Conservation (phyloP, 208 protist genomes). For the Leishmania lainsoni region DNA sequence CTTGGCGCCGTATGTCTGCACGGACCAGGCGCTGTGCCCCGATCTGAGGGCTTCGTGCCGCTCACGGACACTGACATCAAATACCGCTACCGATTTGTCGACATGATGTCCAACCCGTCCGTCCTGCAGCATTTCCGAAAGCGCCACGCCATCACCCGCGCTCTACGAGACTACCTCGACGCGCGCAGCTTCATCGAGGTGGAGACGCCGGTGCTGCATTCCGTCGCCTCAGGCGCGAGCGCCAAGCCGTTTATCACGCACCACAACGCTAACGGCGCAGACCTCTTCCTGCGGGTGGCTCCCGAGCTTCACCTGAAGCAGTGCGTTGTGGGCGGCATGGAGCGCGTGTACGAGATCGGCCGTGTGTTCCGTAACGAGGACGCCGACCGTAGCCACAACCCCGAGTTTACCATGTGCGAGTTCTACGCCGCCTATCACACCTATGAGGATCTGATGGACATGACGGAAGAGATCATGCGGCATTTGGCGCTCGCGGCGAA, state of each 20-base stretch:
- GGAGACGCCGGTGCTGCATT: constrained; percentile 94
- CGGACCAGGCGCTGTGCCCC: constrained; percentile 82
- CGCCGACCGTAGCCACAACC: constrained; percentile 94
- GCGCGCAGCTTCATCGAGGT: constrained; percentile 89
- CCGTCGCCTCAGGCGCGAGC: constrained; percentile 88
- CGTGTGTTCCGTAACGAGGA: constrained; percentile 95
- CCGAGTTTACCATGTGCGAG: constrained; percentile 96
- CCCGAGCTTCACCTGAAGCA: constrained; percentile 95
- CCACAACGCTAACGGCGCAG: constrained; percentile 85
- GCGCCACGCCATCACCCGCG: constrained; percentile 63
- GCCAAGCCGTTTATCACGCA: constrained; percentile 93
- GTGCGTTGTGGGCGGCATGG: constrained; percentile 94
- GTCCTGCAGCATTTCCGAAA: constrained; percentile 54
- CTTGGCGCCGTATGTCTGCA: constrained; percentile 83
- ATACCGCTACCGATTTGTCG: constrained; percentile 89
- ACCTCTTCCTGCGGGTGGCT: constrained; percentile 90
- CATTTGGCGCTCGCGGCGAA: constrained; percentile 57
- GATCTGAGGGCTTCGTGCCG: constrained; percentile 70
- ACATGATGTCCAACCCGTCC: constrained; percentile 82
- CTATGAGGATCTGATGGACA: constrained; percentile 92
- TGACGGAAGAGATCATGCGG: constrained; percentile 94
- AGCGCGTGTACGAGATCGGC: constrained; percentile 96
- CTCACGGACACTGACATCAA: constrained; percentile 78
- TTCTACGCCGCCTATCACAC: constrained; percentile 94
- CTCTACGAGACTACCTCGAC: constrained; percentile 79